Evolutionary conservation across 2,329 filamentous ascomycete genomes (phyloP).

Genomic region (Colletotrichum abscissum): DNA sequence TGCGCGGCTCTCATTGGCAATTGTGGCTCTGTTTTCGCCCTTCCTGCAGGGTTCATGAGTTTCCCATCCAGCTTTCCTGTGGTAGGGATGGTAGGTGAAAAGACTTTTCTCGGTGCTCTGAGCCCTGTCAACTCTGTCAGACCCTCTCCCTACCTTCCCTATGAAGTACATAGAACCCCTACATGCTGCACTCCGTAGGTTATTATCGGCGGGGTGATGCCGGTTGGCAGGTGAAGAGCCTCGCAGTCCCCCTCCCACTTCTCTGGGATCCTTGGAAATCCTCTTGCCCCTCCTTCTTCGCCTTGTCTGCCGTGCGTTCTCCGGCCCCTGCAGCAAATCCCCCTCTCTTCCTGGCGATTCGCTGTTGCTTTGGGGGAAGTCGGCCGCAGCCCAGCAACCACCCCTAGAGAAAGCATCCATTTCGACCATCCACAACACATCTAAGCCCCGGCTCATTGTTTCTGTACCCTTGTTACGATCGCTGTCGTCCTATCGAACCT

Average conservation of each 20-base stretch:
- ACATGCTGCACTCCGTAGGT: no score
- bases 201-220: constrained; percentile 22
- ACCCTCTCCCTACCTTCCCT: background rate
- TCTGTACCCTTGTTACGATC: constrained; percentile 18
- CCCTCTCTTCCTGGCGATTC: constrained; percentile 12
- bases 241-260: constrained; percentile 18
- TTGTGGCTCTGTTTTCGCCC: background rate
- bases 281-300: constrained; percentile 5
- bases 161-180: background rate
- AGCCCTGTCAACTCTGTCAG: background rate
- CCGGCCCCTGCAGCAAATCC: constrained; percentile 27
- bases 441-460: background rate
- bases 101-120: background rate
- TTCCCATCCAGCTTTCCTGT: background rate
- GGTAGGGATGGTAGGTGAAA: background rate
- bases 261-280: background rate
- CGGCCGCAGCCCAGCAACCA: constrained; percentile 22
- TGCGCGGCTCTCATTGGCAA: background rate
- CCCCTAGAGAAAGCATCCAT: constrained; percentile 7
- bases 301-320: background rate
- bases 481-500: constrained; percentile 26
- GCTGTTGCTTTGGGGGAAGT: constrained; percentile 14
- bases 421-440: constrained; percentile 1
- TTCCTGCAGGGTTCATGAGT: background rate
- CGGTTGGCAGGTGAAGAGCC: constrained; percentile 29